These are phyloP conservation scores for Cyanidiococcus yangmingshanensis DNA, from an alignment of 23 red algal genomes.

Conservation along the genomic window DNA sequence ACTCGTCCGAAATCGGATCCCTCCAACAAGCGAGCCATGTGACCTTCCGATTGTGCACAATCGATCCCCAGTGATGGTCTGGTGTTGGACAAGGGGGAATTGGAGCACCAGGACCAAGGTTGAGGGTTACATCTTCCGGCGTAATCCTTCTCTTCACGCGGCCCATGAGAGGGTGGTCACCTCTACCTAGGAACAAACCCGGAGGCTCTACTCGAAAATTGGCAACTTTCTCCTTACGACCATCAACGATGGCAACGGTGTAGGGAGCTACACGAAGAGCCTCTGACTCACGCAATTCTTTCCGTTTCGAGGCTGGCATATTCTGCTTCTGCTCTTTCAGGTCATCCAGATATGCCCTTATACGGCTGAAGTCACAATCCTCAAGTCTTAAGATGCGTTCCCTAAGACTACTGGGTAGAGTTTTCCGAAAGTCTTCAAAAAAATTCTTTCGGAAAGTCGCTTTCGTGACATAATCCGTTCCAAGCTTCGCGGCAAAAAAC, in stretches of 20 bases:
- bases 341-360: slow-evolving; percentile 58
- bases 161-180: slow-evolving; percentile 90
- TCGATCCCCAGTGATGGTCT: slow-evolving; percentile 80
- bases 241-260: slow-evolving; percentile 82
- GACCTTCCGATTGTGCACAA: slow-evolving; percentile 76
- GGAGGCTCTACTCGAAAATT: slow-evolving; percentile 92
- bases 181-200: slow-evolving; percentile 88
- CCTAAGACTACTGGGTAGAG: not conserved
- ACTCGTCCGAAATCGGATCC: slow-evolving; percentile 64
- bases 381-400: slow-evolving; percentile 45
- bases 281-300: slow-evolving; percentile 59
- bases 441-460: slow-evolving; percentile 72
- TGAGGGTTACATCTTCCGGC: slow-evolving; percentile 95
- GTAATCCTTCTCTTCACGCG: slow-evolving; percentile 88
- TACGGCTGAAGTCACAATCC: slow-evolving; percentile 66
- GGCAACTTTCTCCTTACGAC: slow-evolving; percentile 89
- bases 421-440: slow-evolving; percentile 76
- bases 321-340: slow-evolving; percentile 50
- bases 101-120: slow-evolving; percentile 62
- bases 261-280: slow-evolving; percentile 43
- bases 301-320: slow-evolving; percentile 26
- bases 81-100: slow-evolving; percentile 76
- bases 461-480: slow-evolving; percentile 70
- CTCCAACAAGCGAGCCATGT: slow-evolving; percentile 97
- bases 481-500: slow-evolving; percentile 87